A percentile compares a stretch with the other conserved stretches of the same genome.
phyloP scores from a whole-genome alignment of 2,329 filamentous ascomycete genomes.

The Verticillium albo-atrum region DNA sequence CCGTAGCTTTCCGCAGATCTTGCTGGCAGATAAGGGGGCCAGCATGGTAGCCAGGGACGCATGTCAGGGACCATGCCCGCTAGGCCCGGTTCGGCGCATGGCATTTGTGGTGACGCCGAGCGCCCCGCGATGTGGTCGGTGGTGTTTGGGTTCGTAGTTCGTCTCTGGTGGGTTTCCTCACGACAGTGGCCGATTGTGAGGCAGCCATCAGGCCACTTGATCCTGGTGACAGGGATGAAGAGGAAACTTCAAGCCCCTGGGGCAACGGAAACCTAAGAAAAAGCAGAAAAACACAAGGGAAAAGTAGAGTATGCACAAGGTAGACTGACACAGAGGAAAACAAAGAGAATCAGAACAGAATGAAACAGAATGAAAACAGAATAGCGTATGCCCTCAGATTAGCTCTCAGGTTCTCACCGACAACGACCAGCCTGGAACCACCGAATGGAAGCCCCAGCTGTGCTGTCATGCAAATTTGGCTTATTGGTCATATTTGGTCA shows the following conservation, averaged over 20 bases:
- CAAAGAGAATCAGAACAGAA: neutral
- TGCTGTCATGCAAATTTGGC: constrained; percentile 36
- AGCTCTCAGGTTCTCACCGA: constrained; percentile 38
- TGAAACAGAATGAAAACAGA: constrained; percentile 3
- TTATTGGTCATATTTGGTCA: constrained; percentile 31
- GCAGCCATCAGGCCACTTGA: neutral
- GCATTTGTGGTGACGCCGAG: neutral
- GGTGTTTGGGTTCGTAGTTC: no score
- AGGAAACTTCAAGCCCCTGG: no score
- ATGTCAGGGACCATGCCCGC: neutral
- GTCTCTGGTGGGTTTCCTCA: no score
- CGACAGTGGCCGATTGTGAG: no score
- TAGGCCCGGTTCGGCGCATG: neutral
- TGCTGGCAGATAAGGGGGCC: neutral
- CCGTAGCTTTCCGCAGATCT: neutral
- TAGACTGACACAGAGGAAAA: neutral
- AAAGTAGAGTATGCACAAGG: no score
- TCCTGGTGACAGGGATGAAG: neutral
- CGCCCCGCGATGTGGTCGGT: neutral
- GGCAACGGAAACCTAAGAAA: neutral
- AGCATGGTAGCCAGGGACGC: no score
- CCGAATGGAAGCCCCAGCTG: constrained; percentile 14
- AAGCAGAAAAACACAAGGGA: neutral
- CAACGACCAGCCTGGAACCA: constrained; percentile 18
- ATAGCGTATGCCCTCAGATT: constrained; percentile 29